Base-by-base conservation (phyloP, 352 stramenopile genomes). In the Globisporangium paddicum region DNA sequence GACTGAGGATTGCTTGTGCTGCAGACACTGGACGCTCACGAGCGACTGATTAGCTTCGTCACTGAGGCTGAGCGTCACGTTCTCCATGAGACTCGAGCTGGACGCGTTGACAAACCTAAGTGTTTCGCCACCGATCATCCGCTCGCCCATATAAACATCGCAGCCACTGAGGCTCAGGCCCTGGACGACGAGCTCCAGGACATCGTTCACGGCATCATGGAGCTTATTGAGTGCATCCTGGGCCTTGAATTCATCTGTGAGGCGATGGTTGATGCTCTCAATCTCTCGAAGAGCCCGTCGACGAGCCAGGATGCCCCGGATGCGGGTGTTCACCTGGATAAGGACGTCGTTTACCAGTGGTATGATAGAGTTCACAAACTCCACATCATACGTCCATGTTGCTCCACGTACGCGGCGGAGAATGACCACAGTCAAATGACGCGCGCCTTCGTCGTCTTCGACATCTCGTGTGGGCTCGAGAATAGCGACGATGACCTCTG, bases 61-160 rank as follows among this genome's bases (percentile, higher is more conserved):
- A 1, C 65, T 28, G 7, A 89, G 47, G 19, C 67, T 48, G 11
- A 91, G 5, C 13, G 55, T 46, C 2, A 86, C 69, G 18, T 58
- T 62, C 30, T 60, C 30, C 79, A 91, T 89, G 14, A 77, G 50
- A 61, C 81, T 91, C 4, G 19, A 49, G 9, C 58, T 49, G 1
- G 83, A 89, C 18, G 77, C 69, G 23, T 10, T 26, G 23, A 37
- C 26, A 16, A 67, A 68, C 19, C 23, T 35, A 23, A 62, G 30
- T 7, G 14, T 19, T 11, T 73, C 62, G 5, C 63, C 62, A 5
- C 62, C 71, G 13, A 72, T 50, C 2, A n/a, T 9, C 0, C 71
- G 65, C 30, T 89, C 66, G 2, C 64, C 81, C 7, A 90, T 26
- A 52, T 90, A 93, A 0, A 67, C 69, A 42, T 93, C 77, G 10